A percentile compares a stretch with the other conserved stretches of the same genome.
These are phyloP conservation scores for Barnettozyma sucrosica DNA, from an alignment of 805 yeast species.

Conservation along the genomic window DNA sequence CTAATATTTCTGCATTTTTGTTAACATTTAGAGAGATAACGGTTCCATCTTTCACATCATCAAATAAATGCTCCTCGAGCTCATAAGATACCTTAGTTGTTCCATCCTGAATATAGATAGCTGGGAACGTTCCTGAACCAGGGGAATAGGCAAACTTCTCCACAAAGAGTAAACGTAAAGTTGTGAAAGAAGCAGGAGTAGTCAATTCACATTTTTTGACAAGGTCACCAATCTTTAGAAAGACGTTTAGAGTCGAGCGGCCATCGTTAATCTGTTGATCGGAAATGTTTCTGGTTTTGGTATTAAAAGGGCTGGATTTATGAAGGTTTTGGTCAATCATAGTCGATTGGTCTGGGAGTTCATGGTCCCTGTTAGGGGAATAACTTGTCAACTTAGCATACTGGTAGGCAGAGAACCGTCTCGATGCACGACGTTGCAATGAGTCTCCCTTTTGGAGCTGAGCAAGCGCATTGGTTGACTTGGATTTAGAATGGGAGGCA, in stretches of 20 bases:
- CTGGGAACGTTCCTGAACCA: slow-evolving; percentile 65
- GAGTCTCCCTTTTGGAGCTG: slow-evolving; percentile 80
- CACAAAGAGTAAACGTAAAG: slow-evolving; percentile 66
- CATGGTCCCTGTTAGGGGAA: slow-evolving; percentile 28
- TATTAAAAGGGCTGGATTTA: slow-evolving; percentile 12
- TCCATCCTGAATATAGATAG: slow-evolving; percentile 65
- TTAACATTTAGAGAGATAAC: slow-evolving; percentile 55
- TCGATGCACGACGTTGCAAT: slow-evolving; percentile 86
- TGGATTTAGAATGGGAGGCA: slow-evolving; percentile 7
- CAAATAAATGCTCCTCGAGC: slow-evolving; percentile 61
- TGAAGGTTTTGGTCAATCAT: slow-evolving; percentile 15
- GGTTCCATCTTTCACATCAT: slow-evolving; percentile 53
- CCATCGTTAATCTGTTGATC: not conserved
- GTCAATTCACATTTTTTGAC: slow-evolving; percentile 45
- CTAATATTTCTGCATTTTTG: slow-evolving; percentile 20
- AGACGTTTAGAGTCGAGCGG: slow-evolving; percentile 22
- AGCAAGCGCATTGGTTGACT: slow-evolving; percentile 47
- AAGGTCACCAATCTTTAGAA: slow-evolving; percentile 43
- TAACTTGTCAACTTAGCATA: slow-evolving; percentile 64
- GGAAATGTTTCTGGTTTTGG: not conserved
- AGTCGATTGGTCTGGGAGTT: slow-evolving; percentile 21
- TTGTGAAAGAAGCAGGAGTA: slow-evolving; percentile 31
- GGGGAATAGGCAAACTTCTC: slow-evolving; percentile 87
- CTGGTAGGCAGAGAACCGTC: slow-evolving; percentile 90
- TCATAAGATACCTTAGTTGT: slow-evolving; percentile 63